Evolutionary conservation across 169 alveolate genomes (phyloP).

Genomic region (Plasmodium cynomolgi): DNA sequence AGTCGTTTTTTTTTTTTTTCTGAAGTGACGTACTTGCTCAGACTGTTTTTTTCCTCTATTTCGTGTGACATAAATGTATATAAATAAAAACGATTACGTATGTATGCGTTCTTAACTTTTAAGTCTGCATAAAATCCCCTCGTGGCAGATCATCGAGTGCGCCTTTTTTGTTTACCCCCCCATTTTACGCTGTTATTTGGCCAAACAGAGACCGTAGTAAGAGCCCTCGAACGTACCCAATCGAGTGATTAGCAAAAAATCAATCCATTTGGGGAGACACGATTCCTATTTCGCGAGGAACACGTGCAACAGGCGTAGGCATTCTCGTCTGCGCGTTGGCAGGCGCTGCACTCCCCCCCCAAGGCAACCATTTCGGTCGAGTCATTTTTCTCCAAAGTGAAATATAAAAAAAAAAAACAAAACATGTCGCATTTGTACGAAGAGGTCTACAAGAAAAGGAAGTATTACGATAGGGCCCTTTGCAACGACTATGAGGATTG

Average conservation of each 20-base stretch:
- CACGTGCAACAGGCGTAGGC: not conserved
- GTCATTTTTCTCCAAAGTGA: not conserved
- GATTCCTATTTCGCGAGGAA: not conserved
- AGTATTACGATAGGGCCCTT: conserved; percentile 82
- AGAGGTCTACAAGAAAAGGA: conserved; percentile 78
- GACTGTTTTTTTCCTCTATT: not conserved
- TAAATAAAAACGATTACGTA: no score
- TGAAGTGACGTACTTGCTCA: not conserved
- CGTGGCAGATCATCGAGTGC: not conserved
- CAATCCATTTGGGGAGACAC: not conserved
- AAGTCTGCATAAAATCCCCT: not conserved
- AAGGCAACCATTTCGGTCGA: not conserved
- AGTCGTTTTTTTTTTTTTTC: not conserved
- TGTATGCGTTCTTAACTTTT: not conserved
- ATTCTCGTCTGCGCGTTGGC: not conserved
- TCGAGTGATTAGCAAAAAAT: not conserved
- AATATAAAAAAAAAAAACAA: not conserved
- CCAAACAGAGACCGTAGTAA: not conserved
- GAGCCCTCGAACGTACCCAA: not conserved
- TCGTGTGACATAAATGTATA: not conserved
- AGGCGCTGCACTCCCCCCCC: not conserved
- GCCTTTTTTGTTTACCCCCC: not conserved
- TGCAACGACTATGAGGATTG: conserved; percentile 82
- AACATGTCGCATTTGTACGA: conserved; percentile 82
- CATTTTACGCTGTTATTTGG: not conserved